A percentile compares a stretch with the other conserved stretches of the same genome.
These are phyloP conservation scores for Galerina sulciceps DNA, from an alignment of 768 basidiomycete genomes.

Conservation along the genomic window DNA sequence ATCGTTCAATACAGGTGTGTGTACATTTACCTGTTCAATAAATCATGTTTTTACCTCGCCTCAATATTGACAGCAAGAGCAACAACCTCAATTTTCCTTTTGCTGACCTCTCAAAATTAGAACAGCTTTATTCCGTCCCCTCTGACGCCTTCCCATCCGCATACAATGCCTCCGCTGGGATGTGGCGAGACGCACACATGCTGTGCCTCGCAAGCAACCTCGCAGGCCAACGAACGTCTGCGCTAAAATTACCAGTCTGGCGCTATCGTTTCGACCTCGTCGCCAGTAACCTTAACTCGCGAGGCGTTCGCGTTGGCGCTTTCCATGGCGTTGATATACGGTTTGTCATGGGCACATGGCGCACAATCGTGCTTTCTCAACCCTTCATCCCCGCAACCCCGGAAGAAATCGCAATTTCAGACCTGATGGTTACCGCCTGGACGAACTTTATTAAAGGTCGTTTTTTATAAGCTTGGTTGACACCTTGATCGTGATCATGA, in stretches of 20 bases:
- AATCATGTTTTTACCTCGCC: too few relatives aligned
- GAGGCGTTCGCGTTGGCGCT: constrained; percentile 33
- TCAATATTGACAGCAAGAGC: constrained; percentile 23
- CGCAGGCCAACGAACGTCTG: constrained; percentile 24
- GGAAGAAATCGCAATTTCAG: constrained; percentile 33
- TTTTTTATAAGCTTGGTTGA: neutral
- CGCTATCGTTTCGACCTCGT: constrained; percentile 36
- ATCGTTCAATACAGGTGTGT: constrained; percentile 30
- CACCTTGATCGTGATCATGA: neutral
- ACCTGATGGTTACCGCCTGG: constrained; percentile 38
- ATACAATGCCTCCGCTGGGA: constrained; percentile 36
- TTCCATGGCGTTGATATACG: constrained; percentile 36
- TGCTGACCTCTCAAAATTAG: constrained; percentile 22
- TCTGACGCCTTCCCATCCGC: constrained; percentile 32
- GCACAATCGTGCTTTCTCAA: constrained; percentile 33
- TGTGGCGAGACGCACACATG: constrained; percentile 41
- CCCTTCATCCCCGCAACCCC: constrained; percentile 33
- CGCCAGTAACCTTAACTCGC: constrained; percentile 34
- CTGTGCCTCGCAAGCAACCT: constrained; percentile 36
- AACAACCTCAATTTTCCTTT: constrained; percentile 39
- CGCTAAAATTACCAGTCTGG: constrained; percentile 29
- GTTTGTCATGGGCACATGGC: constrained; percentile 37
- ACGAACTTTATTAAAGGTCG: constrained; percentile 39
- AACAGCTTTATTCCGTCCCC: constrained; percentile 31
- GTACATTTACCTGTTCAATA: neutral